These are phyloP conservation scores for Citrus hindsii DNA, from an alignment of 345 rosid species.

Conservation along the genomic window DNA sequence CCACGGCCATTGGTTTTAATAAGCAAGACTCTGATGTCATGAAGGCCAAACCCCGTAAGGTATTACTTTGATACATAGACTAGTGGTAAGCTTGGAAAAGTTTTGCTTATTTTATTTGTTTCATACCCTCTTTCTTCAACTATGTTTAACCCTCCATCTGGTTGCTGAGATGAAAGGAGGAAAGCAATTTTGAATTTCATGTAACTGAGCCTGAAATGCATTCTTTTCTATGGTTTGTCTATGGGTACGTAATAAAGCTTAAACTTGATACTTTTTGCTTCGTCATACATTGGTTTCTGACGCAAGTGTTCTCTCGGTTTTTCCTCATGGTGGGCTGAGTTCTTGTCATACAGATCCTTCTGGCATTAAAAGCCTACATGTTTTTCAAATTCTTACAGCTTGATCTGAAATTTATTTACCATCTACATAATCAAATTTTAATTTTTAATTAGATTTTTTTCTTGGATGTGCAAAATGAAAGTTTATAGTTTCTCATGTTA, in stretches of 20 bases:
- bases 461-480: neutral
- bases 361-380: neutral
- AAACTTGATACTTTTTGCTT: neutral
- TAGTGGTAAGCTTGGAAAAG: neutral
- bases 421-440: neutral
- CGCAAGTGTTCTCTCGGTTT: neutral
- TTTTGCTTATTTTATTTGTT: neutral
- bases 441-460: constrained; percentile 2
- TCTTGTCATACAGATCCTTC: neutral
- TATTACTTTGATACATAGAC: constrained; percentile 22
- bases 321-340: neutral
- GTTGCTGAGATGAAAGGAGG: neutral
- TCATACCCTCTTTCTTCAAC: neutral
- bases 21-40: constrained; percentile 97
- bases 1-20: constrained; percentile 98
- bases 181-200: neutral
- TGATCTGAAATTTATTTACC: neutral
- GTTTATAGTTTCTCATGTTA: constrained; percentile 12
- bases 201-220: neutral
- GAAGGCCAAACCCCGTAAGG: constrained; percentile 99
- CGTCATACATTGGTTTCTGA: neutral
- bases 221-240: neutral
- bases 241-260: neutral
- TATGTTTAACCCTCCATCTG: neutral
- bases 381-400: neutral